These are phyloP conservation scores for Cronartium ribicola DNA, from an alignment of 1,284 basidiomycete species.

Conservation along the genomic window DNA sequence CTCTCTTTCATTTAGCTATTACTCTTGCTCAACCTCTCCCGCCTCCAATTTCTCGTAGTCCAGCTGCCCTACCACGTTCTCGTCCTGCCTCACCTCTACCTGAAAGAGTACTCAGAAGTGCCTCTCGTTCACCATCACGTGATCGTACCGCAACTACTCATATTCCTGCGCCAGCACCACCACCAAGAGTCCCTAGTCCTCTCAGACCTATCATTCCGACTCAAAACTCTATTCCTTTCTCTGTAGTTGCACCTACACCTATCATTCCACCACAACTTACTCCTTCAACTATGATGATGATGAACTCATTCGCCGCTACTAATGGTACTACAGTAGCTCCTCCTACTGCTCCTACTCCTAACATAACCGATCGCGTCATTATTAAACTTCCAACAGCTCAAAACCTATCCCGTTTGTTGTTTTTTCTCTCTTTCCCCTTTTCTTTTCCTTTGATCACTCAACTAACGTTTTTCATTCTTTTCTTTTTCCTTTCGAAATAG, in stretches of 20 bases:
- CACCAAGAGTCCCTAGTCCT: constrained; percentile 10
- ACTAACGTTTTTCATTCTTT: too few species aligned
- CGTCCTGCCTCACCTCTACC: not conserved
- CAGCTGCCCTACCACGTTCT: too few species aligned
- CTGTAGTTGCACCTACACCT: not conserved
- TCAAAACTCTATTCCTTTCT: not conserved
- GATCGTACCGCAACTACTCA: constrained; percentile 6
- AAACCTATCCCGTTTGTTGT: too few species aligned
- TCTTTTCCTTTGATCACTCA: too few species aligned
- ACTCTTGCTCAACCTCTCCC: too few species aligned
- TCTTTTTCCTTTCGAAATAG: not conserved
- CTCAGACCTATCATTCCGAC: not conserved
- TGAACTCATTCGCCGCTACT: not conserved
- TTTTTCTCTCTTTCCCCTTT: too few species aligned
- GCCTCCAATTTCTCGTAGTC: too few species aligned
- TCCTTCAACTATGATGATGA: not conserved
- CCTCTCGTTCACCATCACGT: constrained; percentile 36
- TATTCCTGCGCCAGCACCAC: not conserved
- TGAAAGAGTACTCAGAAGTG: constrained; percentile 4
- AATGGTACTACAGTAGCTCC: too few species aligned
- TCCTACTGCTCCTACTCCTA: too few species aligned
- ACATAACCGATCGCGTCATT: too few species aligned
- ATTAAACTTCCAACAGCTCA: too few species aligned
- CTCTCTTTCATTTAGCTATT: too few species aligned
- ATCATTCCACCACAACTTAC: constrained; percentile 4